Conservation (phyloP, 2,329 filamentous ascomycete genomes). For the Colletotrichum sp. region DNA sequence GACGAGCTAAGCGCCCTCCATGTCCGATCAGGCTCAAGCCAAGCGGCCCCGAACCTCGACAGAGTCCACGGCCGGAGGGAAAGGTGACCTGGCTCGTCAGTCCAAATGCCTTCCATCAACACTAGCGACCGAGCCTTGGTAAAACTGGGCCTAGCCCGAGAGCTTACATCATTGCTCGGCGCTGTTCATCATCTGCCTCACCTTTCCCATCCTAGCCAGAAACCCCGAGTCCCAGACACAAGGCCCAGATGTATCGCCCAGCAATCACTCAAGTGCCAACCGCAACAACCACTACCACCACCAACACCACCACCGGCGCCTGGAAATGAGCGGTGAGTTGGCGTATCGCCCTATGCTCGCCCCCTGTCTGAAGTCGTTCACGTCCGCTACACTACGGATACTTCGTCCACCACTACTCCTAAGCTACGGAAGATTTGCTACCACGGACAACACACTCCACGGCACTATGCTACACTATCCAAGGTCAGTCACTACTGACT, state of each 20-base stretch:
- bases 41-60: not conserved
- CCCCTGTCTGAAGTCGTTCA: not conserved
- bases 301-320: not conserved
- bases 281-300: not conserved
- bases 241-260: not conserved
- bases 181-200: not conserved
- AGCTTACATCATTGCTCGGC: constrained; percentile 16
- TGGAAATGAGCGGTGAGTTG: constrained; percentile 22
- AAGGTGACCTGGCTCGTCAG: not conserved
- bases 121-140: constrained; percentile 10
- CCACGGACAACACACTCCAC: not conserved
- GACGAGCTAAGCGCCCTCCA: constrained; percentile 7
- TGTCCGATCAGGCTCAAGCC: constrained; percentile 8
- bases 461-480: not conserved
- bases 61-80: not conserved
- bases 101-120: constrained; percentile 7
- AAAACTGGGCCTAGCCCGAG: constrained; percentile 5
- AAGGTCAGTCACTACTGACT: not conserved
- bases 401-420: not conserved
- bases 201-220: not conserved
- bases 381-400: not conserved
- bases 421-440: not conserved
- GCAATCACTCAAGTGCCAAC: not conserved
- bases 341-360: constrained; percentile 13
- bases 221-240: not conserved